Evolutionary conservation across 345 rosid species (phyloP), one percentile per base, ranked within the genome.

Genomic region (Stellera chamaejasme): DNA sequence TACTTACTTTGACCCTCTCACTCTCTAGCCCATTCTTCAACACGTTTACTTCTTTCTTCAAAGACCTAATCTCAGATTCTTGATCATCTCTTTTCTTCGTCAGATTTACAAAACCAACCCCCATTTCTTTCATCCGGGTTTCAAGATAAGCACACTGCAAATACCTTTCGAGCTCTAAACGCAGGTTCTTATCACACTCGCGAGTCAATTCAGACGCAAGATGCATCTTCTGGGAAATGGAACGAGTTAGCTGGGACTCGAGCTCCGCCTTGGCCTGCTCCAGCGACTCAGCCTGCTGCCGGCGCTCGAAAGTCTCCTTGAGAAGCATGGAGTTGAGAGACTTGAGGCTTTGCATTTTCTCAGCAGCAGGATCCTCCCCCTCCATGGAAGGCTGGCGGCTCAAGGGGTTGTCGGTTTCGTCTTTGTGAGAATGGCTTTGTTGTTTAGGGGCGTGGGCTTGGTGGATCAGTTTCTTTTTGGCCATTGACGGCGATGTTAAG

Each of bases 321-420:
- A 88, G 45, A 48, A 92, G 91, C 32, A 75, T 3, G 14, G 49
- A 52, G 71, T 86, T 86, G 52, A 88, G 89, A 36, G 74, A 59
- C 65, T 79, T 84, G 54, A 91, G 69, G 59, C 45, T 75, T 55
- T 75, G 73, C 10, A 85, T 50, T 67, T 67, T 77, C 68, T 81
- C 85, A 4, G 56, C 27, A 27, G 63, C 45, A 16, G 23, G 23
- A 19, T 19, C 23, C 23, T 19, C 23, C 23, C 81, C 79, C 45
- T 82, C 88, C 74, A 50, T 60, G 56, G 74, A 42, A 32, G 65
- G 36, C 2, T 68, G 55, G 13, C 48, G 65, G 32, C 14, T 26
- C 41, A 55, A 25, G 66, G 57, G 54, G 49, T 55, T 54, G 39
- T 47, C 47, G 45, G 32, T 41, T 44, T 50, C 56, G 41, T 62